Percentiles rank a stretch among this genome's conserved stretches.
Conservation (phyloP, 2,329 filamentous ascomycete genomes). For the Karstenula rhodostoma region DNA sequence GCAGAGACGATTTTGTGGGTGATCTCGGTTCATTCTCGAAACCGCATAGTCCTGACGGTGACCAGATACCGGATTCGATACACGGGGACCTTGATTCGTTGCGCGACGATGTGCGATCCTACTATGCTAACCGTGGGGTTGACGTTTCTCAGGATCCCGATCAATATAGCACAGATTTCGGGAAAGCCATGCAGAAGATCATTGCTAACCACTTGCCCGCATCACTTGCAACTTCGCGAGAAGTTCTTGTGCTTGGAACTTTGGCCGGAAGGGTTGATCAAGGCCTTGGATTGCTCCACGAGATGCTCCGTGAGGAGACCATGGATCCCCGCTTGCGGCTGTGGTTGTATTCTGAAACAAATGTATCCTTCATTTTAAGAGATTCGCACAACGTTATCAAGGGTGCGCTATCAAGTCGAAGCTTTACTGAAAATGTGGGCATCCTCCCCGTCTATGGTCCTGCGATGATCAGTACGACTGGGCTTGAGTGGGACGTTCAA, state of each 20-base stretch:
- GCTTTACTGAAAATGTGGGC: slow-evolving; percentile 81
- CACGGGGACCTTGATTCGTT: slow-evolving; percentile 94
- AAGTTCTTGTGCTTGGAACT: slow-evolving; percentile 84
- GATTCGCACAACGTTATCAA: slow-evolving; percentile 72
- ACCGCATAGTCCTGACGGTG: slow-evolving; percentile 24
- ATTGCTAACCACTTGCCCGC: slow-evolving; percentile 48
- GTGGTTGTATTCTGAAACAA: slow-evolving; percentile 82
- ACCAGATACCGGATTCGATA: slow-evolving; percentile 65
- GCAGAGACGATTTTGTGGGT: slow-evolving; percentile 43
- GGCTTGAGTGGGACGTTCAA: slow-evolving; percentile 89
- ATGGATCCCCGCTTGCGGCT: slow-evolving; percentile 59
- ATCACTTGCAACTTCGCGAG: slow-evolving; percentile 41
- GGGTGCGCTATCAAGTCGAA: slow-evolving; percentile 59
- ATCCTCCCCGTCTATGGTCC: slow-evolving; percentile 85
- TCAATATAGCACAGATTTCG: slow-evolving; percentile 90
- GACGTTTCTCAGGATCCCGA: slow-evolving; percentile 75
- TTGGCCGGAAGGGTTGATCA: slow-evolving; percentile 93
- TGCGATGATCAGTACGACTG: slow-evolving; percentile 78
- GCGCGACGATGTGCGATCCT: slow-evolving; percentile 65
- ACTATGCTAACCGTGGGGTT: slow-evolving; percentile 70
- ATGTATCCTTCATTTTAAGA: slow-evolving; percentile 82
- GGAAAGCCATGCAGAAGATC: slow-evolving; percentile 75
- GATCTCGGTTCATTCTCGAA: slow-evolving; percentile 16
- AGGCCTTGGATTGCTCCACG: slow-evolving; percentile 86
- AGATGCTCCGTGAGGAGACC: slow-evolving; percentile 69